Conservation (phyloP, 2,329 filamentous ascomycete genomes). For the Alternaria gansuensis region DNA sequence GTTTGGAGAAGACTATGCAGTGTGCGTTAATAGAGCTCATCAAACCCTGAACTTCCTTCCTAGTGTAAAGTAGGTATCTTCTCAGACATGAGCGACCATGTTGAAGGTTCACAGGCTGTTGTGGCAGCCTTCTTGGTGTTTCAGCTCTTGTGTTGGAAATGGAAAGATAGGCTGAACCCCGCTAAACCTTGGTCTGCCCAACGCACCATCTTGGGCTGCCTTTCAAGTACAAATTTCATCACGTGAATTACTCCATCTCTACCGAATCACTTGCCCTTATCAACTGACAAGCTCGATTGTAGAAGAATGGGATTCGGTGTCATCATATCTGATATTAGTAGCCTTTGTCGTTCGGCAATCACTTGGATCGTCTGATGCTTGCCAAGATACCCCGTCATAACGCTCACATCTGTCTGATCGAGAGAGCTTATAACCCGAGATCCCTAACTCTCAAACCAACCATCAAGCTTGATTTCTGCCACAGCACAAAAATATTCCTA, state of each 20-base stretch:
- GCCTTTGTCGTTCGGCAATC: not conserved
- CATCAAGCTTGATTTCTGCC: slow-evolving; percentile 38
- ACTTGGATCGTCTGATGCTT: not conserved
- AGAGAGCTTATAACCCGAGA: not conserved
- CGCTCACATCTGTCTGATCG: not conserved
- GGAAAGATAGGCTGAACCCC: not conserved
- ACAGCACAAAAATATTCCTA: slow-evolving; percentile 47
- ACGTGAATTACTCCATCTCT: not conserved
- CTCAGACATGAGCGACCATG: not conserved
- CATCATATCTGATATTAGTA: not conserved
- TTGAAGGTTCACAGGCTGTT: not conserved
- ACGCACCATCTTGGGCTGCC: not conserved
- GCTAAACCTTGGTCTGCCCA: not conserved
- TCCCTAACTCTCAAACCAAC: slow-evolving; percentile 20
- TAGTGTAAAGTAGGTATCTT: not conserved
- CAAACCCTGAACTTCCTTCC: not conserved
- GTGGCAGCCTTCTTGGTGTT: not conserved
- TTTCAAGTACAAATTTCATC: not conserved
- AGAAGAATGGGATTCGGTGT: not conserved
- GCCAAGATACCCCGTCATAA: not conserved
- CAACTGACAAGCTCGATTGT: not conserved
- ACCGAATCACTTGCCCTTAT: not conserved
- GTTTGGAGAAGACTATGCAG: not conserved
- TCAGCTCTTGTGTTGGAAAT: not conserved
- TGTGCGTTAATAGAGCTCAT: not conserved